phyloP scores from a whole-genome alignment of 305 asterid species.

The Petunia hybrid region DNA sequence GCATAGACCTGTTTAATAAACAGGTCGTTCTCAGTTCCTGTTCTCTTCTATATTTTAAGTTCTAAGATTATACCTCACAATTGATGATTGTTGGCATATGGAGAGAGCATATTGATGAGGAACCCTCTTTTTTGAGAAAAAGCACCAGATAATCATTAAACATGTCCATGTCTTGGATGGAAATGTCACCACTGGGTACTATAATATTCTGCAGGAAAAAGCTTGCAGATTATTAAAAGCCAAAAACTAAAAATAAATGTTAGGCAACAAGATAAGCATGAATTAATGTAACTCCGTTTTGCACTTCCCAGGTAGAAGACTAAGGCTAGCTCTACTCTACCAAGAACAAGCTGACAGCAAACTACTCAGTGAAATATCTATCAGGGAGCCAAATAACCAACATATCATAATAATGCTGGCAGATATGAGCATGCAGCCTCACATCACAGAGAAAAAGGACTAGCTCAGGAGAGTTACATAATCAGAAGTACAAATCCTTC shows the following conservation, averaged over 20 bases:
- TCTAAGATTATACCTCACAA: constrained; percentile 51
- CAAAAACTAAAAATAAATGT: constrained; percentile 15
- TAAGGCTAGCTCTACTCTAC: too few species aligned
- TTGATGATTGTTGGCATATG: constrained; percentile 52
- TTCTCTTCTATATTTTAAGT: neutral
- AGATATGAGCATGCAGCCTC: constrained; percentile 15
- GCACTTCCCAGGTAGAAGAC: constrained; percentile 12
- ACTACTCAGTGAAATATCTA: neutral
- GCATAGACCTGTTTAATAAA: neutral
- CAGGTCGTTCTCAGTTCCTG: neutral
- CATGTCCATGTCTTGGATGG: constrained; percentile 88
- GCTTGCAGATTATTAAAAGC: constrained; percentile 3
- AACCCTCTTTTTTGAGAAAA: constrained; percentile 70
- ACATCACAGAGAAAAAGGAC: neutral
- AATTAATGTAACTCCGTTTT: neutral
- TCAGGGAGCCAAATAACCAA: constrained; percentile 11
- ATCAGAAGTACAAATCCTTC: neutral
- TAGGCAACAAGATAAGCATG: constrained; percentile 23
- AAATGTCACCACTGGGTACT: constrained; percentile 62
- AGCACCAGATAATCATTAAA: constrained; percentile 79
- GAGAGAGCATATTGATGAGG: constrained; percentile 75
- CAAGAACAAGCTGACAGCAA: neutral
- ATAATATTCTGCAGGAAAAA: constrained; percentile 55
- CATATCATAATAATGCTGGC: neutral
- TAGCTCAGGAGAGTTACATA: neutral